phyloP scores from a whole-genome alignment of 192 early-diverging fungal species.

The Obelidium mucronatum region DNA sequence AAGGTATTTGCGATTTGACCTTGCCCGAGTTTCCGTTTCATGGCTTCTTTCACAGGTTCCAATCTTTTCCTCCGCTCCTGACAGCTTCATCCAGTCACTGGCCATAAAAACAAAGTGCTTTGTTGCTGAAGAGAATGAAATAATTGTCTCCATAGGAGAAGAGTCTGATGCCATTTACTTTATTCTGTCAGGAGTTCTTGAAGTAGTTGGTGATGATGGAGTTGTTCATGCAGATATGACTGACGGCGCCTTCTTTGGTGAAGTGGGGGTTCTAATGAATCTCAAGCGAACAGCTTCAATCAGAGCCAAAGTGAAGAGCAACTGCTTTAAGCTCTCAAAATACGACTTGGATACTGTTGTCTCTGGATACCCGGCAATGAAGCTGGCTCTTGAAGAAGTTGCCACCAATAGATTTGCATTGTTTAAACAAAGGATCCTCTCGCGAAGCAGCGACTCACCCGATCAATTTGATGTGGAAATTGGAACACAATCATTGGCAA shows the following conservation, averaged over 20 bases:
- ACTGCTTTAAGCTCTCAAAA: conserved; percentile 50
- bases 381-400: conserved; percentile 42
- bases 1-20: conserved; percentile 41
- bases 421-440: conserved; percentile 26
- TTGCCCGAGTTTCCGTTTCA: not conserved
- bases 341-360: conserved; percentile 43
- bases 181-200: conserved; percentile 49
- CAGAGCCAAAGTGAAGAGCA: conserved; percentile 52
- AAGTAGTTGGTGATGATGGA: conserved; percentile 43
- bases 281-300: conserved; percentile 53
- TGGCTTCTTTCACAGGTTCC: conserved; percentile 45
- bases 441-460: not conserved
- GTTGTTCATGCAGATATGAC: conserved; percentile 54
- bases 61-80: conserved; percentile 45
- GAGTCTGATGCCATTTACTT: conserved; percentile 55
- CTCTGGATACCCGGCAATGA: conserved; percentile 45
- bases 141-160: conserved; percentile 48
- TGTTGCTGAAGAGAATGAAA: conserved; percentile 23
- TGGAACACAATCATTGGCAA: conserved; percentile 43
- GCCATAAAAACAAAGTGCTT: conserved; percentile 32
- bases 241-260: conserved; percentile 58
- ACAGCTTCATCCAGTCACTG: conserved; percentile 48
- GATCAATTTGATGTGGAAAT: conserved; percentile 59
- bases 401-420: conserved; percentile 52
- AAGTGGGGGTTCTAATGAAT: conserved; percentile 57